Evolutionary conservation across 176 grass and related monocot species (phyloP), one percentile per base, ranked within the genome.

Genomic region (Oryza nivara): DNA sequence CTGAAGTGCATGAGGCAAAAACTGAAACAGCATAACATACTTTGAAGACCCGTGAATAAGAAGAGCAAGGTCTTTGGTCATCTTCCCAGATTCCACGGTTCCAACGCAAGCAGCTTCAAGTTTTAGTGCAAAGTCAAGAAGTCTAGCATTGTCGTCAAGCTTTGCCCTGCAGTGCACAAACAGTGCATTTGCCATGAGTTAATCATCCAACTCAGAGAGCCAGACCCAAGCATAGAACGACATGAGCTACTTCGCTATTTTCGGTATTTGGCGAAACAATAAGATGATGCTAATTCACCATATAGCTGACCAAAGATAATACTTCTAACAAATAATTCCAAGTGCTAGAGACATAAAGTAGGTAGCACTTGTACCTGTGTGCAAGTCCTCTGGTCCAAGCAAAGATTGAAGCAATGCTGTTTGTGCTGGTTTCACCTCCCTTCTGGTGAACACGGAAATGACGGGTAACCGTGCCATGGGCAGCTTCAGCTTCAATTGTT

Each of bases 371-470:
- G 17, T 82, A 98, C 96, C 96, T 95, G 91, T 98, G 96, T 67
- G 88, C 85, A 85, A 98, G 96, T 84, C 93, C 96, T 76, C 93
- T 90, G 61, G 96, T 90, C 96, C 96, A 98, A 13, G 96, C 96
- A 90, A 98, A 98, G 88, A 98, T 98, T 25, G 96, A 98, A 83
- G 93, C 96, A 87, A 98, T 98, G 81, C 92, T 95, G 74, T 98
- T 98, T n/a, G 96, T 98, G 79, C 96, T 98, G 48, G 96, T 98
- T 88, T 98, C 96, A 68, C 93, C 91, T 83, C 91, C 91, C 70
- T 92, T 98, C 77, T 98, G 93, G 80, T 98, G 93, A 88, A 95
- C 89, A 72, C 96, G 88, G 83, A 90, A 98, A 93, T 98, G 96
- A 10, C 96, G 96, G 65, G 96, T 98, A 66, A 98, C 96, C 11